Evolutionary conservation across 352 stramenopile species (phyloP).

Genomic region (Sclerospora graminicola): DNA sequence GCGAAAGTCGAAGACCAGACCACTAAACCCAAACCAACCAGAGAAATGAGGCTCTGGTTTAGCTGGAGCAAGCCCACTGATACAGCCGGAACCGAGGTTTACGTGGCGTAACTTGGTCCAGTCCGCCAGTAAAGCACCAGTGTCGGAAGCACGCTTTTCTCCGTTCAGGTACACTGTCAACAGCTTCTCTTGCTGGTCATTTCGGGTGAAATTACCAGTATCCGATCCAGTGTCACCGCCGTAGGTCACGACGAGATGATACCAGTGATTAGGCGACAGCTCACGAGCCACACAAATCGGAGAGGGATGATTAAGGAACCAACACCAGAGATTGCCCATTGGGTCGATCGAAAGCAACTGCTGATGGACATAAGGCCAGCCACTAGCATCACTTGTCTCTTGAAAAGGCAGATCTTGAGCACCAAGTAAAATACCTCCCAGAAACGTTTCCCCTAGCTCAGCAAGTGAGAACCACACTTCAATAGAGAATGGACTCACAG

Average conservation of each 20-base stretch:
- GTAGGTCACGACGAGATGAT: constrained; percentile 57
- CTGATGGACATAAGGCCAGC: constrained; percentile 48
- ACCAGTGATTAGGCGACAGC: constrained; percentile 46
- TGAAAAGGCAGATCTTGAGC: constrained; percentile 44
- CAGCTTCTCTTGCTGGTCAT: constrained; percentile 17
- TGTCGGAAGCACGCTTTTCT: constrained; percentile 30
- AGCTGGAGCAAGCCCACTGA: constrained; percentile 34
- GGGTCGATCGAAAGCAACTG: constrained; percentile 53
- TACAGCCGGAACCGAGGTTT: constrained; percentile 55
- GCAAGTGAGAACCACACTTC: constrained; percentile 62
- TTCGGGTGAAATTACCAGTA: constrained; percentile 12
- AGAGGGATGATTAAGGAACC: constrained; percentile 35
- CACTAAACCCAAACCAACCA: constrained; percentile 65
- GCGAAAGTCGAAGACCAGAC: constrained; percentile 43
- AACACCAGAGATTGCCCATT: constrained; percentile 47
- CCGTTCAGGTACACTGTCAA: constrained; percentile 54
- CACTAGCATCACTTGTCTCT: constrained; percentile 21
- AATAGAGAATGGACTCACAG: constrained; percentile 33
- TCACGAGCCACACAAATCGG: constrained; percentile 39
- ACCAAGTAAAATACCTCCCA: constrained; percentile 50
- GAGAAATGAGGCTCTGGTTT: constrained; percentile 50
- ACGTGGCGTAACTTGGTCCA: constrained; percentile 37
- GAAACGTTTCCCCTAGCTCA: constrained; percentile 39
- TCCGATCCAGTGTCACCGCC: constrained; percentile 15
- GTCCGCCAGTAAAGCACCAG: constrained; percentile 30